Evolutionary conservation across 495 filamentous ascomycete species (phyloP), one percentile per base, ranked within the genome.

Genomic region (Penicillium angulare): DNA sequence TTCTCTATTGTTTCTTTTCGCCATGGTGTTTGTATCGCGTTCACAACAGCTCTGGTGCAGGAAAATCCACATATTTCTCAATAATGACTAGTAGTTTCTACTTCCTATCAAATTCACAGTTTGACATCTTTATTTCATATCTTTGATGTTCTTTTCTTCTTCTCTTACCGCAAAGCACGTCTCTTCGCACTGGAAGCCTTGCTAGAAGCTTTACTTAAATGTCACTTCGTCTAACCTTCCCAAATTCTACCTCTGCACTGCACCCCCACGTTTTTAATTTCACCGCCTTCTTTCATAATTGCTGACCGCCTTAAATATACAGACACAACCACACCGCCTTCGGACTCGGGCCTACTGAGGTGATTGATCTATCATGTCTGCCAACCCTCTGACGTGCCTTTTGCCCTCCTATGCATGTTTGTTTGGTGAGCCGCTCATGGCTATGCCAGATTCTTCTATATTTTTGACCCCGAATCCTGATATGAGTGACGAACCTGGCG

Each of bases 401-500:
- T 15, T 45, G n/a, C 35, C 31, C 17, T 43, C 43, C 34, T 38
- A 18, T 41, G 21, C 18, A 34, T 54, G 38, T 34, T 36, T 22
- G 5, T 15, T 27, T 40, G 26, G 20, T 32, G 35, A 43, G 24
- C 13, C 43, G 44, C 17, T 7, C 27, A 21, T 24, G 39, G 22
- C 44, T 35, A 16, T 32, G 32, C 43, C 49, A 6, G 16, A 36
- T 38, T 49, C 43, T 23, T 9, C 15, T 17, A 23, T 33, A 8
- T 5, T 10, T 9, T 4, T 26, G 4, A 29, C 16, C 4, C 10
- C 45, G n/a, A 31, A 13, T 22, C 18, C 33, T 57, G 59, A 48
- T 47, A 77, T 75, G 74, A 72, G 57, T 59, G 61, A 68, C 47
- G 64, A 69, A 17, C 53, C 66, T 35, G 64, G 63, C 54, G 57